phyloP scores from a whole-genome alignment of 2,329 filamentous ascomycete species.

The Aspergillus sp. region DNA sequence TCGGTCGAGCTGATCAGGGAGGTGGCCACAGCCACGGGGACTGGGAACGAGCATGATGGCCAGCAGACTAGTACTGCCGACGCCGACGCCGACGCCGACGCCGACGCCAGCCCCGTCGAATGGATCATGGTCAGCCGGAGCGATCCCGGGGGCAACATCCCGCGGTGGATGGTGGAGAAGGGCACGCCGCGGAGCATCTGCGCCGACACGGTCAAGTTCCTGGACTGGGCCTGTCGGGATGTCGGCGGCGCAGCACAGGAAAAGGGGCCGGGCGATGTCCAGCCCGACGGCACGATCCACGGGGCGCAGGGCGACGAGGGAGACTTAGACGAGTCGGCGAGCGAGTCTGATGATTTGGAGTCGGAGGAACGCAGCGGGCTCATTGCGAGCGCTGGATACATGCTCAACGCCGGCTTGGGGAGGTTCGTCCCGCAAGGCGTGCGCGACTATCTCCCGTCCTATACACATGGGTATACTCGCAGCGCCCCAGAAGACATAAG shows the following conservation, averaged over 20 bases:
- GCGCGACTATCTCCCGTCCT: conserved; percentile 38
- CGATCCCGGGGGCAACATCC: conserved; percentile 80
- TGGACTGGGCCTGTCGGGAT: conserved; percentile 61
- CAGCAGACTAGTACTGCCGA: conserved; percentile 14
- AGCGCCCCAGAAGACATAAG: conserved; percentile 1
- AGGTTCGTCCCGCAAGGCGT: conserved; percentile 43
- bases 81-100: conserved; percentile 30
- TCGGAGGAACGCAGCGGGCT: conserved; percentile 21
- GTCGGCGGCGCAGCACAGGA: conserved; percentile 36
- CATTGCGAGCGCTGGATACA: conserved; percentile 26
- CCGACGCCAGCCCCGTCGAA: conserved; percentile 62
- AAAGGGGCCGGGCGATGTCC: conserved; percentile 7
- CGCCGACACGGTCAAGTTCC: conserved; percentile 67
- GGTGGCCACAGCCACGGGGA: conserved; percentile 34
- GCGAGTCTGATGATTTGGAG: conserved; percentile 1
- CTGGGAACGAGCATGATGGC: conserved; percentile 19
- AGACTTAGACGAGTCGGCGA: conserved; percentile 1
- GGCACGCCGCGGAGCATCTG: conserved; percentile 75
- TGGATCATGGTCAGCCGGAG: conserved; percentile 91
- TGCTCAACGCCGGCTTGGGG: conserved; percentile 38
- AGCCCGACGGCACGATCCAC: not conserved
- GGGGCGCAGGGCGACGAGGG: conserved; percentile 1
- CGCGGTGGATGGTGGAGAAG: conserved; percentile 82
- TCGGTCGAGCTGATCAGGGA: conserved; percentile 87
- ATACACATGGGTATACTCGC: conserved; percentile 10